Conservation (phyloP, 768 basidiomycete genomes). For the Rhodosporidiobolus odoratus region DNA sequence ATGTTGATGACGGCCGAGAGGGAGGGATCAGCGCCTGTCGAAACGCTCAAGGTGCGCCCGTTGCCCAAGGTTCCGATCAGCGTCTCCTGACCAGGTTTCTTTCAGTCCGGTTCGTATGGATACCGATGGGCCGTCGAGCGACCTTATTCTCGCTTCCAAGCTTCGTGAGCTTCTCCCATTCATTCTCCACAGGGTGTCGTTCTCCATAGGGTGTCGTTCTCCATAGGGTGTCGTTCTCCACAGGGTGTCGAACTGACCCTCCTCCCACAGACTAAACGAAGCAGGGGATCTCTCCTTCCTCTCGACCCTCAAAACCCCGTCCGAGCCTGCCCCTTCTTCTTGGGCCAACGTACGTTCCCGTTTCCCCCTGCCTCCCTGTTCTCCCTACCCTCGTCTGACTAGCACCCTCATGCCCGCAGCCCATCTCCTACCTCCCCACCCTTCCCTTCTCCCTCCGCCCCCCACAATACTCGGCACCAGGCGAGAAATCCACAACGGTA, state of each 20-base stretch:
- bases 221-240: background rate
- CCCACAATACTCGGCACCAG: background rate
- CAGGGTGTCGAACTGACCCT: background rate
- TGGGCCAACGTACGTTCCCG: conserved; percentile 8
- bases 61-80: no score
- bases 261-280: no score
- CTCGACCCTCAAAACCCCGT: background rate
- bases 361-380: background rate
- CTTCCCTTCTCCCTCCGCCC: background rate
- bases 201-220: background rate
- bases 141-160: background rate
- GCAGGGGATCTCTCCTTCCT: conserved; percentile 16
- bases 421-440: background rate
- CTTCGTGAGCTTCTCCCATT: background rate
- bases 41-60: conserved; percentile 9
- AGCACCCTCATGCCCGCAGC: background rate
- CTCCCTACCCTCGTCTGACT: background rate
- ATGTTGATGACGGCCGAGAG: conserved; percentile 7
- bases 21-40: background rate
- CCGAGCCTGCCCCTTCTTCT: background rate
- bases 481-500: background rate
- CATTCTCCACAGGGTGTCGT: background rate
- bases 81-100: background rate
- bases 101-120: conserved; percentile 5
- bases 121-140: conserved; percentile 20